Evolutionary conservation across 768 basidiomycete species (phyloP), one percentile per base, ranked within the genome.

Genomic region (Hortiboletus campestris): DNA sequence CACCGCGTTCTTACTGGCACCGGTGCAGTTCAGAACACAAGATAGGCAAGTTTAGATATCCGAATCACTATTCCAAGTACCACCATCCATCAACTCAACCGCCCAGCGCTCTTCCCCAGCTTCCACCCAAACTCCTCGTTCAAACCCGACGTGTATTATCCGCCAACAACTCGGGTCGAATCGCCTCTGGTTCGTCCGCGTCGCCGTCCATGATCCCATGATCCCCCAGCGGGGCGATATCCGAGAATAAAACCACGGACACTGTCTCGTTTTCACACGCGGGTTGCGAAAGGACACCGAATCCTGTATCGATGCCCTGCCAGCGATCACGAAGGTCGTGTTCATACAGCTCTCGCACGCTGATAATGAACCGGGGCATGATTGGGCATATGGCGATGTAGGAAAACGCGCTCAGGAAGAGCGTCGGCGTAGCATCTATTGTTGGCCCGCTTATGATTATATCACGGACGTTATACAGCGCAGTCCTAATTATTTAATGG

Each of bases 361-460:
- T 44, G n/a, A 61, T 49, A 32, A 61, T 44, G 25, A 61, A 53
- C n/a, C 47, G 51, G 4, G 61, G 55, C 1, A 50, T 38, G 2
- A 55, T 22, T 29, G 51, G 29, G 28, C n/a, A 28, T 14, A 51
- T 6, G 2, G n/a, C 19, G 6, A 47, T 36, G 5, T 29, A 48
- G 6, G 22, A 42, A 1, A 54, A 6, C 13, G 9, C 4, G 1
- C 3, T 32, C 22, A 57, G 10, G 22, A 17, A 4, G n/a, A 34
- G 17, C 19, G 5, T 0, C 0, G 12, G 12, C 4, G 25, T 25
- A 10, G 35, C 8, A 17, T 36, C 36, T 32, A 32, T 5, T 13
- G 32, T 17, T 6, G 16, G 17, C 17, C 12, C 34, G 34, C 34
- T 32, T 32, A 11, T 12, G 16, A 17, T 7, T 6, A 17, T 32